phyloP scores from a whole-genome alignment of 306 rosid species.

The Benincasa hispida region DNA sequence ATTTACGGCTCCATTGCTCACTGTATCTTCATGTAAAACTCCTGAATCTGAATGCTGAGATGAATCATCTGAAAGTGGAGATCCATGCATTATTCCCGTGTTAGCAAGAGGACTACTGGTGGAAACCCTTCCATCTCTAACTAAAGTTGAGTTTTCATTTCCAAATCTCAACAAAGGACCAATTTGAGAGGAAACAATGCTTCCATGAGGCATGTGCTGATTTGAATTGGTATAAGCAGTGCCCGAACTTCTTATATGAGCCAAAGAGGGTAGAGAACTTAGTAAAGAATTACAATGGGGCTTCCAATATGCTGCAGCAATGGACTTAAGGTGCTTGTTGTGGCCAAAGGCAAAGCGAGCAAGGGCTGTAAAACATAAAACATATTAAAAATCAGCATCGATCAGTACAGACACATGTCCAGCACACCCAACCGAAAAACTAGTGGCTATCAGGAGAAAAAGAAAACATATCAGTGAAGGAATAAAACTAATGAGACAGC shows the following conservation, averaged over 20 bases:
- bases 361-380: conserved; percentile 38
- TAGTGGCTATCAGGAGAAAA: not conserved
- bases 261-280: conserved; percentile 69
- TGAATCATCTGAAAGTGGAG: conserved; percentile 83
- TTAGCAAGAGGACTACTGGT: conserved; percentile 80
- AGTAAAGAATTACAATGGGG: conserved; percentile 72
- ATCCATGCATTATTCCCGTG: conserved; percentile 86
- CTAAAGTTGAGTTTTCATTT: conserved; percentile 43
- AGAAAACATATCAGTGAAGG: not conserved
- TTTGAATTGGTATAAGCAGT: conserved; percentile 36
- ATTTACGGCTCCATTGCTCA: conserved; percentile 65
- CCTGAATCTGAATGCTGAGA: conserved; percentile 97
- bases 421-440: not conserved
- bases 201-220: conserved; percentile 42
- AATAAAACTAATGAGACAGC: not conserved
- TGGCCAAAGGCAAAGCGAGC: conserved; percentile 96
- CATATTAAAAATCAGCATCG: not conserved
- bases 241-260: conserved; percentile 46
- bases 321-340: conserved; percentile 79
- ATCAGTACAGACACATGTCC: not conserved
- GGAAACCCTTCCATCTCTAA: conserved; percentile 70
- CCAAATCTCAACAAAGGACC: conserved; percentile 75
- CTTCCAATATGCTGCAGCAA: conserved; percentile 90
- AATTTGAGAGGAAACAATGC: conserved; percentile 67
- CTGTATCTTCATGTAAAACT: conserved; percentile 58